Evolutionary conservation across 73 alveolate genomes (phyloP).

Genomic region (Breviolum minutum): DNA sequence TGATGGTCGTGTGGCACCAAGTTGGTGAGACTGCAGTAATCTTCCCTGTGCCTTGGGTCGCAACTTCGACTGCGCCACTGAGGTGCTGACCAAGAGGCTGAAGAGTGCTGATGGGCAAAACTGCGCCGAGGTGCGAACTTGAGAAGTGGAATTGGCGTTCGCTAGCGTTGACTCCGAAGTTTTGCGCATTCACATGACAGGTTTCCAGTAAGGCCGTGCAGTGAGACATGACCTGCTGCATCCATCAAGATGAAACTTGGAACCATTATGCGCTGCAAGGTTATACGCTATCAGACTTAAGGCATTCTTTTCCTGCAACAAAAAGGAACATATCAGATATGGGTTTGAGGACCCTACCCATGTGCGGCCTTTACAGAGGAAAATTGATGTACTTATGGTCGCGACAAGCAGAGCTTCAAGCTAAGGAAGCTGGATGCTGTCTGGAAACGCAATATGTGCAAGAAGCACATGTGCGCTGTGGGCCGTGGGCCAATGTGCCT

Average conservation of each 20-base stretch:
- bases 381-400: too few species aligned
- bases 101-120: neutral
- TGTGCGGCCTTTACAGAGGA: too few species aligned
- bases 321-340: too few species aligned
- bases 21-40: neutral
- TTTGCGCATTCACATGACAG: too few species aligned
- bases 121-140: neutral
- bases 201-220: too few species aligned
- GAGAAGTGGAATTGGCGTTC: neutral
- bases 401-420: too few species aligned
- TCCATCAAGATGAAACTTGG: neutral
- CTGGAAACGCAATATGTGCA: too few species aligned
- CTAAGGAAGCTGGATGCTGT: too few species aligned
- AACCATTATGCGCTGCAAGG: neutral
- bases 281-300: neutral
- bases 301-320: too few species aligned
- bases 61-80: neutral
- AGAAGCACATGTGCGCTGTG: too few species aligned
- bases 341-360: too few species aligned
- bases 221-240: neutral
- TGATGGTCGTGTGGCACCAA: neutral
- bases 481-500: too few species aligned
- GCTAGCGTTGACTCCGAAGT: neutral
- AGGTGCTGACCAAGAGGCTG: constrained; percentile 16
- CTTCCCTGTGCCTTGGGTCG: neutral